phyloP scores from a whole-genome alignment of 441 rosid genomes.

The Sinapis alba region DNA sequence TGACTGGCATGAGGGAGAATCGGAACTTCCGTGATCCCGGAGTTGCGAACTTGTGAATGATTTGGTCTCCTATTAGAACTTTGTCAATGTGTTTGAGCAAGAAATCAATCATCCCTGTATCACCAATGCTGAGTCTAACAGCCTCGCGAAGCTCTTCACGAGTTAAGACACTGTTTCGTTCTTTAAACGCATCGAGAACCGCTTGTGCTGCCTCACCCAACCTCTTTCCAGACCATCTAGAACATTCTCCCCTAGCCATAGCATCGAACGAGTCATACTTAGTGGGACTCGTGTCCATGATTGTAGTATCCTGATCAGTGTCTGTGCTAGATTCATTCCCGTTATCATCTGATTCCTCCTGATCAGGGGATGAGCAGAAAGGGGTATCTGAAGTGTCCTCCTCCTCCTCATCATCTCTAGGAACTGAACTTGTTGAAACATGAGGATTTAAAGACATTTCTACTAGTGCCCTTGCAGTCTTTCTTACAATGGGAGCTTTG shows the following conservation, averaged over 20 bases:
- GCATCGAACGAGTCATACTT: conserved; percentile 30
- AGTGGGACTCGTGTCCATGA: neutral
- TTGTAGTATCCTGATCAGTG: neutral
- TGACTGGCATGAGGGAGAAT: conserved; percentile 38
- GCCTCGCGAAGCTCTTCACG: conserved; percentile 53
- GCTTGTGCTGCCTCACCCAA: conserved; percentile 48
- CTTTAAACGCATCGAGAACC: conserved; percentile 41
- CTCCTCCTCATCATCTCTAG: neutral
- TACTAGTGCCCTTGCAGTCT: conserved; percentile 43
- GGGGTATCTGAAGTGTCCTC: neutral
- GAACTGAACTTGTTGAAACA: neutral
- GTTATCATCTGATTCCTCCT: conserved; percentile 2
- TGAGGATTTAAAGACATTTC: conserved; percentile 27
- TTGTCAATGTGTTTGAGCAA: conserved; percentile 52
- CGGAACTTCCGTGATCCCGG: conserved; percentile 41
- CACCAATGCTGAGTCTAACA: conserved; percentile 52
- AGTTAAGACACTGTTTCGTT: conserved; percentile 30
- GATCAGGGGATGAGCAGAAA: conserved; percentile 18
- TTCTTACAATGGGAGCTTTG: conserved; percentile 43
- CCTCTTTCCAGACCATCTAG: conserved; percentile 49
- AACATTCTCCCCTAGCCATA: conserved; percentile 26
- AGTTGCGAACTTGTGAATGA: conserved; percentile 44
- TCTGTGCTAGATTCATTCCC: neutral
- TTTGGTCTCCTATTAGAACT: conserved; percentile 40
- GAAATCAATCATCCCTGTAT: conserved; percentile 65